These are phyloP conservation scores for Calocybe gangraenosa DNA, from an alignment of 768 basidiomycete genomes.

Conservation along the genomic window DNA sequence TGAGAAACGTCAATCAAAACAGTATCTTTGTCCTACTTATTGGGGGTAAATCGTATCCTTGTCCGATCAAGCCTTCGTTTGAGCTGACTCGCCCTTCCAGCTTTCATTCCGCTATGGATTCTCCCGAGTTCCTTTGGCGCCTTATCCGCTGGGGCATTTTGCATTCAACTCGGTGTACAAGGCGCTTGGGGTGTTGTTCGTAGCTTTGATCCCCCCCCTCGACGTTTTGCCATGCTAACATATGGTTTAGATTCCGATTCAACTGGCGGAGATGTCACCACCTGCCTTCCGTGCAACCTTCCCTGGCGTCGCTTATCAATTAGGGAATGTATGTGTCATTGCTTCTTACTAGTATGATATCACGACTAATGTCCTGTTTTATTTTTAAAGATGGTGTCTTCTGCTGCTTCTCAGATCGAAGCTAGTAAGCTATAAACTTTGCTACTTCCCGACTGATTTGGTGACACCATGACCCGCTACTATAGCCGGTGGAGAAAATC, in stretches of 20 bases:
- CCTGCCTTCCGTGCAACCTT: slow-evolving; percentile 88
- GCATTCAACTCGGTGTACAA: slow-evolving; percentile 83
- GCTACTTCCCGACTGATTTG: slow-evolving; percentile 15
- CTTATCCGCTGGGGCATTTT: slow-evolving; percentile 83
- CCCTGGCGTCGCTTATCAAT: slow-evolving; percentile 81
- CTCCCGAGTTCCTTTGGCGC: slow-evolving; percentile 63
- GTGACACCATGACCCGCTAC: neutral
- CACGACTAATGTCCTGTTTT: neutral
- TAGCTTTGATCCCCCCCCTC: slow-evolving; percentile 31
- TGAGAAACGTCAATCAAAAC: neutral
- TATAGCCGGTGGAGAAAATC: slow-evolving; percentile 56
- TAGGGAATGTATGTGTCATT: slow-evolving; percentile 57
- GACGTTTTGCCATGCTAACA: slow-evolving; percentile 27
- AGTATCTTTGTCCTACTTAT: slow-evolving; percentile 55
- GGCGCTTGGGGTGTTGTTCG: slow-evolving; percentile 87
- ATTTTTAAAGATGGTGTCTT: slow-evolving; percentile 48
- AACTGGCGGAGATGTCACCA: slow-evolving; percentile 79
- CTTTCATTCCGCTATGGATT: slow-evolving; percentile 79
- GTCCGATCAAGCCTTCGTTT: neutral
- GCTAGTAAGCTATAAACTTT: slow-evolving; percentile 38
- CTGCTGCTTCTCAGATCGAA: slow-evolving; percentile 79
- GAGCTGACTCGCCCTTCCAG: slow-evolving; percentile 16
- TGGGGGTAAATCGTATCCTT: slow-evolving; percentile 30
- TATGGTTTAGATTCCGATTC: slow-evolving; percentile 62
- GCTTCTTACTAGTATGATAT: neutral